phyloP scores from a whole-genome alignment of 2,329 filamentous ascomycete genomes.

The Botrytis squamosa region DNA sequence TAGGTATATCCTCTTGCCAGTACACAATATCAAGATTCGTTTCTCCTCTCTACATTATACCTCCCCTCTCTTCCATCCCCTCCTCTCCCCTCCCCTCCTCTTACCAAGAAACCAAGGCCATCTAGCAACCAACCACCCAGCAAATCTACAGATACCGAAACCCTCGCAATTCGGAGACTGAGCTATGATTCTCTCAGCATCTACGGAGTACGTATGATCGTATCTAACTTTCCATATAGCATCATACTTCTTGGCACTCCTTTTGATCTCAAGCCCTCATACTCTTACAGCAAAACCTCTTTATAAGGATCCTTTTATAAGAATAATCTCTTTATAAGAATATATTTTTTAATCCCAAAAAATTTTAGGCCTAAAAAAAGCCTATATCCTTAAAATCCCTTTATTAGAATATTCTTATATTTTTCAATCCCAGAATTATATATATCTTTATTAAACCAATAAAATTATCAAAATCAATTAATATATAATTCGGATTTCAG shows the following conservation, averaged over 20 bases:
- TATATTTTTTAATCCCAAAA: too few relatives aligned
- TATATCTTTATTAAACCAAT: too few relatives aligned
- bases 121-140: neutral
- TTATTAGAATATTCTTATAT: too few relatives aligned
- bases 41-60: neutral
- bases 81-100: neutral
- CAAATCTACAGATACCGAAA: neutral
- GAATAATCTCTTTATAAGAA: too few relatives aligned
- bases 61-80: neutral
- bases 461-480: too few relatives aligned
- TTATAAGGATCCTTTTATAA: too few relatives aligned
- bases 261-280: neutral
- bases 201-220: too few relatives aligned
- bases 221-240: neutral
- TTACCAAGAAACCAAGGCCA: neutral
- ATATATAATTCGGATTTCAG: too few relatives aligned
- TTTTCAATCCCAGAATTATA: too few relatives aligned
- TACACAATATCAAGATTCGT: neutral
- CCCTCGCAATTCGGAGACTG: conserved; percentile 5
- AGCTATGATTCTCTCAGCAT: neutral
- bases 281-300: too few relatives aligned
- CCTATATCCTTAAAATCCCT: too few relatives aligned
- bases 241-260: neutral
- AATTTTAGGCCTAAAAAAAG: too few relatives aligned
- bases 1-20: neutral